These are phyloP conservation scores for Mimosa bimucronata DNA, from an alignment of 306 rosid genomes.

Conservation along the genomic window DNA sequence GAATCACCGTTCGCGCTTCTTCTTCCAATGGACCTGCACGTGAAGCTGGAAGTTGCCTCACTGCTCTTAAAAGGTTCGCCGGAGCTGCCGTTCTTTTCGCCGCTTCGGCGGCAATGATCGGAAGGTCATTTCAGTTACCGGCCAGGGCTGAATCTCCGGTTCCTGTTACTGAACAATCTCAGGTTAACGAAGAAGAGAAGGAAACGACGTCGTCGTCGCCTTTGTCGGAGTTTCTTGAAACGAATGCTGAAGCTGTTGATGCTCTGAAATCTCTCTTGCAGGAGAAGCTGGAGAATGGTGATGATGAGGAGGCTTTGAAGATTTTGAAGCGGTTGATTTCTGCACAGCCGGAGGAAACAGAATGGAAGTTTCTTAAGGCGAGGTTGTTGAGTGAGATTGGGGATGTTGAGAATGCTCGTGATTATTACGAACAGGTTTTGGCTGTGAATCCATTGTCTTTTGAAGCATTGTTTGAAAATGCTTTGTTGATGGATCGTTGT, in stretches of 20 bases:
- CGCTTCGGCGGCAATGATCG: conserved; percentile 51
- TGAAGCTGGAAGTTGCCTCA: conserved; percentile 13
- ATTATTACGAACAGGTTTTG: conserved; percentile 68
- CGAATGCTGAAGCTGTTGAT: conserved; percentile 60
- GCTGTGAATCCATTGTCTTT: conserved; percentile 59
- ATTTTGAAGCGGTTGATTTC: conserved; percentile 55
- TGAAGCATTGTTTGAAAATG: conserved; percentile 88
- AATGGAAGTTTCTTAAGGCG: conserved; percentile 83
- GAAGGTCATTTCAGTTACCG: conserved; percentile 49
- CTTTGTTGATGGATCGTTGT: conserved; percentile 78
- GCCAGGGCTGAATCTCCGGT: conserved; percentile 69
- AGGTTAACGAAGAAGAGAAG: conserved; percentile 30
- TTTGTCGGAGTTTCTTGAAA: conserved; percentile 58
- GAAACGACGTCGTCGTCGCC: conserved; percentile 59
- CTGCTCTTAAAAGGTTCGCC: conserved; percentile 51
- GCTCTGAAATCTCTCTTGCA: conserved; percentile 77
- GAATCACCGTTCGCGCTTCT: conserved; percentile 46
- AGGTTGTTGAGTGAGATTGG: conserved; percentile 62
- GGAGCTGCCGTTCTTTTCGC: conserved; percentile 65
- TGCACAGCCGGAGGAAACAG: conserved; percentile 65
- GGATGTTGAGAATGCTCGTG: conserved; percentile 52
- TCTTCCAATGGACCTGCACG: conserved; percentile 19
- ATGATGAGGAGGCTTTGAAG: conserved; percentile 70
- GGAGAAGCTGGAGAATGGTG: conserved; percentile 78
- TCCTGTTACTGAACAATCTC: conserved; percentile 38